phyloP scores from a whole-genome alignment of 495 filamentous ascomycete genomes.

The Xylaria grammica region DNA sequence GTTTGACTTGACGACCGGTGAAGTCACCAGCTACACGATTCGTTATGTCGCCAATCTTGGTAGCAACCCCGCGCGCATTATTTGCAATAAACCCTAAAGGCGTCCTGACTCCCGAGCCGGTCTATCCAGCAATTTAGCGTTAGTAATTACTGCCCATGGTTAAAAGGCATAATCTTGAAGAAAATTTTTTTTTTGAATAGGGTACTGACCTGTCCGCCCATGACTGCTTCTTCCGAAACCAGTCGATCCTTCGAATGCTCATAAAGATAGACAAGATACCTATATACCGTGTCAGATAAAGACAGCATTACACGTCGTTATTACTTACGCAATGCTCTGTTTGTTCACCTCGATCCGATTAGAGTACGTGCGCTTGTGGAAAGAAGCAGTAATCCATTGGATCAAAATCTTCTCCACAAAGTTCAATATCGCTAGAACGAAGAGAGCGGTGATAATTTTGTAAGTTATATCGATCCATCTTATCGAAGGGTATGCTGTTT shows the following conservation, averaged over 20 bases:
- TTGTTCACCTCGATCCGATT: slow-evolving; percentile 94
- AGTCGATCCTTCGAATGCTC: slow-evolving; percentile 77
- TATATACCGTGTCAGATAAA: slow-evolving; percentile 28
- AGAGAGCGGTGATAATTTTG: slow-evolving; percentile 84
- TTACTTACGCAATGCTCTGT: slow-evolving; percentile 70
- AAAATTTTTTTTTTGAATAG: too few species aligned
- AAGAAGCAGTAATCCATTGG: slow-evolving; percentile 91
- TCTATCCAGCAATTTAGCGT: not conserved
- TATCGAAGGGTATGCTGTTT: slow-evolving; percentile 56
- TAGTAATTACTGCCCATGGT: too few species aligned
- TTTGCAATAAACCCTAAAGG: slow-evolving; percentile 72
- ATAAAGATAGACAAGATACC: slow-evolving; percentile 80
- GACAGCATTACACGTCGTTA: slow-evolving; percentile 13
- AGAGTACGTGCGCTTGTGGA: slow-evolving; percentile 89
- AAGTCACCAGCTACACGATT: slow-evolving; percentile 95
- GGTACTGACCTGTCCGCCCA: slow-evolving; percentile 31
- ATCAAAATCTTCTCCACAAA: slow-evolving; percentile 92
- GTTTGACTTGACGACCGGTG: slow-evolving; percentile 75
- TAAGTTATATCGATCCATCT: slow-evolving; percentile 80
- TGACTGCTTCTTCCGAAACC: slow-evolving; percentile 70
- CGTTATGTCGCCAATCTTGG: slow-evolving; percentile 84
- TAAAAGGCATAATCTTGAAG: too few species aligned
- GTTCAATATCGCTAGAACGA: slow-evolving; percentile 81
- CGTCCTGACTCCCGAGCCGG: slow-evolving; percentile 67
- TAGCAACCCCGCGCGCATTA: slow-evolving; percentile 73